Evolutionary conservation across 345 rosid species (phyloP).

Genomic region (Jatropha curcas): DNA sequence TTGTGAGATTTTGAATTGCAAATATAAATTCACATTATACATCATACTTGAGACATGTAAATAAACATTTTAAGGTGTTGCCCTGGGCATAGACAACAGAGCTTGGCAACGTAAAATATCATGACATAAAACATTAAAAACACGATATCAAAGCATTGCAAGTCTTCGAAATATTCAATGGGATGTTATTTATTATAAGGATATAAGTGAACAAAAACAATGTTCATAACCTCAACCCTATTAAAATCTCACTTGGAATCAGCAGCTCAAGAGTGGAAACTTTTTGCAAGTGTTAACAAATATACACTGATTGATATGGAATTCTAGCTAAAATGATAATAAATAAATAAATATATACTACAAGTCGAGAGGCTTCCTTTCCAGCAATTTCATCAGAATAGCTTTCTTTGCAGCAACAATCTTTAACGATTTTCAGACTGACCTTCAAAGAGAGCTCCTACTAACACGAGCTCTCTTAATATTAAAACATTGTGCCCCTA

Average conservation of each 20-base stretch:
- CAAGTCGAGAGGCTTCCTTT: conserved; percentile 19
- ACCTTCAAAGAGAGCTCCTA: conserved; percentile 21
- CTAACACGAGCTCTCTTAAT: conserved; percentile 1
- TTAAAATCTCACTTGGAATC: not conserved
- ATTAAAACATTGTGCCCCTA: not conserved
- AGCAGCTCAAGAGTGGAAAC: conserved; percentile 3
- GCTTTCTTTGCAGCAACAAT: conserved; percentile 12
- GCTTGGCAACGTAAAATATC: not conserved
- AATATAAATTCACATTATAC: too few relatives aligned
- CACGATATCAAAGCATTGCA: conserved; percentile 1
- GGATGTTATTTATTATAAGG: not conserved
- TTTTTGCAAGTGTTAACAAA: not conserved
- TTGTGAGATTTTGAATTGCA: too few relatives aligned
- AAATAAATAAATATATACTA: conserved; percentile 13
- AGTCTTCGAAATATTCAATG: not conserved
- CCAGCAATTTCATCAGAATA: conserved; percentile 10
- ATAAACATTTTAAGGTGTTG: too few relatives aligned
- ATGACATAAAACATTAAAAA: not conserved
- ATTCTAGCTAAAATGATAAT: not conserved
- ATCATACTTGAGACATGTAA: too few relatives aligned
- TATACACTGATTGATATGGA: not conserved
- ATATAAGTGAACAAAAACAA: not conserved
- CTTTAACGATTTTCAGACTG: conserved; percentile 24
- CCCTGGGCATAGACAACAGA: not conserved
- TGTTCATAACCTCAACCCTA: conserved; percentile 8